These are phyloP conservation scores for Pistacia integerrima DNA, from an alignment of 345 rosid species.

Conservation along the genomic window DNA sequence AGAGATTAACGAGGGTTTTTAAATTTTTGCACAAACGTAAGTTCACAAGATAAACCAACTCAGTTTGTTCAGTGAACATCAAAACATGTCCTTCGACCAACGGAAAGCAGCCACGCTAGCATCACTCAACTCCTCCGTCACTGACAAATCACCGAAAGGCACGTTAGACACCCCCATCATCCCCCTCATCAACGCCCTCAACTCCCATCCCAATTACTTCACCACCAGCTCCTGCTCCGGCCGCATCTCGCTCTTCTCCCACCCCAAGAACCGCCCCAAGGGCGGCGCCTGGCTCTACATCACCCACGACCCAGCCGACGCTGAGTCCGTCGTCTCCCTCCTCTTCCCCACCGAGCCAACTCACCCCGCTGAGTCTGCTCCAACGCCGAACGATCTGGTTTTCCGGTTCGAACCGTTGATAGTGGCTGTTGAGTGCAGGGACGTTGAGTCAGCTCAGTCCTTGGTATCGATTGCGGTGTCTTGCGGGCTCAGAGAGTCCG, in stretches of 20 bases:
- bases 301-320: conserved; percentile 66
- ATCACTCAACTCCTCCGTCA: conserved; percentile 47
- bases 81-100: conserved; percentile 68
- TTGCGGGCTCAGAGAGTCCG: conserved; percentile 83
- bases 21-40: too few species aligned
- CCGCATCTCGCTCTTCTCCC: conserved; percentile 84
- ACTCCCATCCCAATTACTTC: conserved; percentile 74
- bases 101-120: conserved; percentile 72
- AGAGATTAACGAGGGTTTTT: conserved; percentile 10
- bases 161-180: conserved; percentile 68
- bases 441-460: conserved; percentile 58
- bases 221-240: conserved; percentile 97
- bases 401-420: conserved; percentile 90
- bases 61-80: too few species aligned
- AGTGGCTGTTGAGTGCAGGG: conserved; percentile 77
- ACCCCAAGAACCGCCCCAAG: conserved; percentile 48
- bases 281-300: conserved; percentile 88
- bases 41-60: too few species aligned
- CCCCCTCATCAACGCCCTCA: conserved; percentile 70
- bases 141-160: conserved; percentile 88
- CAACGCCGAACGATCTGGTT: conserved; percentile 43
- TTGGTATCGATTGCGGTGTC: conserved; percentile 72
- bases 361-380: background rate
- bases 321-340: conserved; percentile 47
- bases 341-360: conserved; percentile 43